These are phyloP conservation scores for Exidia glandulosa DNA, from an alignment of 768 basidiomycete species.

Conservation along the genomic window DNA sequence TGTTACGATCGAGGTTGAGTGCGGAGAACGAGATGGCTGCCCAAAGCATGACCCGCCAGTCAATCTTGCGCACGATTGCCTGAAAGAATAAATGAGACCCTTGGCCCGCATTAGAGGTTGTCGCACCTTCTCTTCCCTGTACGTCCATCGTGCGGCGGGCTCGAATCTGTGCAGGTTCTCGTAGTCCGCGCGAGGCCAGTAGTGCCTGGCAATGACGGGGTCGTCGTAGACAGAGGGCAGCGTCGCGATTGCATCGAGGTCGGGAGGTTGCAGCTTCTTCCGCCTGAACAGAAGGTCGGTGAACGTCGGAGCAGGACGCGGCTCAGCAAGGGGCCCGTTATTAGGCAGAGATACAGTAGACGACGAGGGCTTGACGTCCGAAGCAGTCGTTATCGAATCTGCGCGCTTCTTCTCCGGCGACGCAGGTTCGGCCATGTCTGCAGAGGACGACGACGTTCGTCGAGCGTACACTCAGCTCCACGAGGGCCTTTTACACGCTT, in stretches of 20 bases:
- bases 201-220: slow-evolving; percentile 35
- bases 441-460: not conserved
- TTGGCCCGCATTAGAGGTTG: not conserved
- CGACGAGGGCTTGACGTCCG: not conserved
- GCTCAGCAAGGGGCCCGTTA: not conserved
- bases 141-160: slow-evolving; percentile 57
- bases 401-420: not conserved
- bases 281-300: not conserved
- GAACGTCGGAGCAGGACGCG: not conserved
- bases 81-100: slow-evolving; percentile 12
- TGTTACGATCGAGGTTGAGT: slow-evolving; percentile 47
- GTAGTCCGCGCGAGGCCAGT: slow-evolving; percentile 41
- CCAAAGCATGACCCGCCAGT: slow-evolving; percentile 49
- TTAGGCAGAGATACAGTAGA: not conserved
- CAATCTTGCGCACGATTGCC: slow-evolving; percentile 48
- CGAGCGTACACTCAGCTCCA: not conserved
- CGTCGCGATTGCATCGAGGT: slow-evolving; percentile 45
- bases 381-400: not conserved
- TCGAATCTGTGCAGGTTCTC: slow-evolving; percentile 59
- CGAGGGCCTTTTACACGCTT: not conserved
- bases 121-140: slow-evolving; percentile 49
- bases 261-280: slow-evolving; percentile 5
- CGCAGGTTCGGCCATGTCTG: not conserved
- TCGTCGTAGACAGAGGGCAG: slow-evolving; percentile 56
- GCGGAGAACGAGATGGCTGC: slow-evolving; percentile 54